Evolutionary conservation across 345 rosid genomes (phyloP), one percentile per base, ranked within the genome.

Genomic region (Acer negundo): DNA sequence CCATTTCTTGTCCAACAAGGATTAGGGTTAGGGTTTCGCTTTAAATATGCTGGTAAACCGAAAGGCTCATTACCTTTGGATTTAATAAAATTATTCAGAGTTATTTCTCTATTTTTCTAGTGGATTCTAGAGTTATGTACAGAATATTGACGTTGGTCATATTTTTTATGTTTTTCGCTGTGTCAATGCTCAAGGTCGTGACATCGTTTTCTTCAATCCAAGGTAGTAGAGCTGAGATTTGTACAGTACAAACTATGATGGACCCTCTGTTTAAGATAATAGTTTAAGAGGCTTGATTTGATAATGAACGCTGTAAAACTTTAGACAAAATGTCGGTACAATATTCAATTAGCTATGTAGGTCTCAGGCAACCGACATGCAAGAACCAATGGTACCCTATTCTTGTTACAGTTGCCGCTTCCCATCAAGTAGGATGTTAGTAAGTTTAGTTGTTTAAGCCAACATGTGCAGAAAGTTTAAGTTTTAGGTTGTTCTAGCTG

Each of bases 181-280:
- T n/a, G n/a, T n/a, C n/a, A n/a, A n/a, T n/a, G n/a, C n/a, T n/a
- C 44, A 23, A 26, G 63, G 26, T n/a, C 26, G 56, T 26, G 24
- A 68, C 46, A 10, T 22, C 40, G 59, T 40, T 23, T 76, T 58
- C 12, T 59, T 13, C 8, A 20, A 16, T 67, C 38, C 9, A 9
- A 76, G 73, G 74, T 67, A 23, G 19, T 72, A 31, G 19, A 62
- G 47, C 47, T 61, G 24, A 58, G 13, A 67, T 65, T 58, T 80
- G 75, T 58, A 51, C 46, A 67, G 62, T 28, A 62, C 53, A 20
- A 20, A 59, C 24, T 59, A n/a, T 8, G 63, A 12, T n/a, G 17
- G 31, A 80, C 38, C 28, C 46, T n/a, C n/a, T 76, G 62, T 58
- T 2, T 31, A 46, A 59, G 77, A 59, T 56, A 55, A 72, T 19